phyloP scores from a whole-genome alignment of 2,329 filamentous ascomycete species.

The Bipolaris sorokiniana region DNA sequence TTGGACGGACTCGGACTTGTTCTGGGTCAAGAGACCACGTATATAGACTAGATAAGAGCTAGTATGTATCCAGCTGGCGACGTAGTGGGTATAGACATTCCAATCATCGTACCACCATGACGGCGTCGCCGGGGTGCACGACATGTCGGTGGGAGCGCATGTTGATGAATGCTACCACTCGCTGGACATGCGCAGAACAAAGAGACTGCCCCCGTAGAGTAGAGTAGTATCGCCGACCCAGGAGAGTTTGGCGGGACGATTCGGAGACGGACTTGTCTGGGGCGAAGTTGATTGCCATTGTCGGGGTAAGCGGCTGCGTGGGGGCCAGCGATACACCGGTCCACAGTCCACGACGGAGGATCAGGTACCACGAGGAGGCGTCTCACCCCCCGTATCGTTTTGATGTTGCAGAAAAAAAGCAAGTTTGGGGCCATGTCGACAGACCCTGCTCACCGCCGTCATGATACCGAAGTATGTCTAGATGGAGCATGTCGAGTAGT shows the following conservation, averaged over 20 bases:
- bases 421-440: conserved; percentile 29
- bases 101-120: conserved; percentile 24
- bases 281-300: conserved; percentile 14
- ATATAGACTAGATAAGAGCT: conserved; percentile 12
- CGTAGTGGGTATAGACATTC: conserved; percentile 28
- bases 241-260: conserved; percentile 8
- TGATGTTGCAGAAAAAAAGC: conserved; percentile 23
- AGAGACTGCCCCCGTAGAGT: not conserved
- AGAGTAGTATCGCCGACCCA: not conserved
- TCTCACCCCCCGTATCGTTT: conserved; percentile 11
- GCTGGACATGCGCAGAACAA: not conserved
- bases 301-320: conserved; percentile 29
- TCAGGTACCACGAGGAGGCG: conserved; percentile 42
- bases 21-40: conserved; percentile 14
- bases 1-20: not conserved
- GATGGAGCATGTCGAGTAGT: no score
- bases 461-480: conserved; percentile 27
- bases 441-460: conserved; percentile 22
- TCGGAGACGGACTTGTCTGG: not conserved
- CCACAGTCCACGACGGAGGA: conserved; percentile 29
- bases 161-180: not conserved
- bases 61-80: conserved; percentile 26
- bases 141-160: not conserved
- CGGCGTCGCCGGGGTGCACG: not conserved
- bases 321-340: conserved; percentile 20